A percentile compares a stretch with the other conserved stretches of the same genome.
phyloP scores from a whole-genome alignment of 192 early-diverging fungal genomes.

The Chytriomyces hyalinus region DNA sequence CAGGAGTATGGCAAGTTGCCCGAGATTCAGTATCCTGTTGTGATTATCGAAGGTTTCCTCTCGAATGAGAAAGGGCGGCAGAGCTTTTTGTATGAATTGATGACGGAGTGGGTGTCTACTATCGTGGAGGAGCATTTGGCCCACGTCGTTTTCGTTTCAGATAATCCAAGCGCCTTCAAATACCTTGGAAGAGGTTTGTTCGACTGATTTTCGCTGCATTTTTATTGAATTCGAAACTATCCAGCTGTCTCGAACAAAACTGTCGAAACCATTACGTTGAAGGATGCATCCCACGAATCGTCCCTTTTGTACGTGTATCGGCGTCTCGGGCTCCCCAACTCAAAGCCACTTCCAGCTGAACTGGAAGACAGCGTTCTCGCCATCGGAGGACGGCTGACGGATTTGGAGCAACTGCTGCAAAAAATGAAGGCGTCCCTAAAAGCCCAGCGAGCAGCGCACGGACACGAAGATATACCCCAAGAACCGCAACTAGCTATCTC shows the following conservation, averaged over 20 bases:
- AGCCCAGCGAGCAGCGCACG: neutral
- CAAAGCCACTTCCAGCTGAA: conserved; percentile 21
- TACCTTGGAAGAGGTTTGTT: conserved; percentile 65
- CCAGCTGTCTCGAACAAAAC: conserved; percentile 63
- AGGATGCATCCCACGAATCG: conserved; percentile 72
- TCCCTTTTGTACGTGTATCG: conserved; percentile 66
- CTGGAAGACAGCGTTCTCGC: conserved; percentile 59
- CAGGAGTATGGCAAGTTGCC: conserved; percentile 20
- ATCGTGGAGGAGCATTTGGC: conserved; percentile 84
- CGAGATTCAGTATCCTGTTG: conserved; percentile 75
- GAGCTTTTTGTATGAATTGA: conserved; percentile 67
- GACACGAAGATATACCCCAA: neutral
- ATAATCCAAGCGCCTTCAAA: conserved; percentile 67
- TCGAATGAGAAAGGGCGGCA: conserved; percentile 69
- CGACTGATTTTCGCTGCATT: too few species aligned
- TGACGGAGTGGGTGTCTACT: conserved; percentile 81
- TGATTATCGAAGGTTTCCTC: conserved; percentile 89
- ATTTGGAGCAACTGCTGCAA: conserved; percentile 87
- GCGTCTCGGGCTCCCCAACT: conserved; percentile 44
- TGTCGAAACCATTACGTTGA: conserved; percentile 69
- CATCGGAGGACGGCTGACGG: conserved; percentile 89
- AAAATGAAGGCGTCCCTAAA: conserved; percentile 74
- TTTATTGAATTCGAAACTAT: too few species aligned
- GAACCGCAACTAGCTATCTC: neutral
- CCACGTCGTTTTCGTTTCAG: conserved; percentile 89